Evolutionary conservation across 495 filamentous ascomycete genomes (phyloP), one percentile per base, ranked within the genome.

Genomic region (Lasiosphaeria hispida): DNA sequence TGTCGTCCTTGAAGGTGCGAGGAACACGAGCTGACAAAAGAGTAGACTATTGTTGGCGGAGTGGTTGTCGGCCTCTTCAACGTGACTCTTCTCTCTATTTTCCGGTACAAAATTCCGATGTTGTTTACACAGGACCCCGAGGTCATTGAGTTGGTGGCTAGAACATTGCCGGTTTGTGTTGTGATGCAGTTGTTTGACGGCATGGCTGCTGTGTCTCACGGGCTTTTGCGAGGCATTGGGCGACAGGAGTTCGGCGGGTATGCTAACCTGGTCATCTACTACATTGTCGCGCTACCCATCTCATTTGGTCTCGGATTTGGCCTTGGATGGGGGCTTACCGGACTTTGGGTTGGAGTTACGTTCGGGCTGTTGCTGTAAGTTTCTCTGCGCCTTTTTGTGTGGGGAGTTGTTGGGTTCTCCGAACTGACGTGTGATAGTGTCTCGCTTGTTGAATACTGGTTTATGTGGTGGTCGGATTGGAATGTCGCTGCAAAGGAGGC

Each of bases 151-250:
- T 71, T 95, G 9, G 90, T 92, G 6, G 85, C 90, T 1, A 65
- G 69, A 2, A 81, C 88, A 9, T 75, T 97, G 44, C 92, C 92
- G 1, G 64, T 96, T 1, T 88, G 86, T 48, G 91, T 91, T 0
- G 80, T 90, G 0, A 96, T 96, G 78, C 92, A 97, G 70, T 79
- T 94, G 2, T 91, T 93, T 60, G 93, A 97, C 66, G 83, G 87
- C 10, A 67, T 94, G 42, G 86, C 91, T 0, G 80, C 85, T 7
- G 87, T 85, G 61, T 89, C 87, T 61, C 91, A 93, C 63, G 92
- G 93, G 15, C 75, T 96, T 35, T 76, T 97, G 33, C 80, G 92
- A 18, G 93, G 92, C 9, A 80, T 93, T 33, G 92, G 92, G 3
- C 80, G 87, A 36, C 93, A 96, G 68, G 85, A 91, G 61, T 82